Evolutionary conservation across 1,284 basidiomycete species (phyloP), one percentile per base, ranked within the genome.

Genomic region (Takashimella tepidaria): DNA sequence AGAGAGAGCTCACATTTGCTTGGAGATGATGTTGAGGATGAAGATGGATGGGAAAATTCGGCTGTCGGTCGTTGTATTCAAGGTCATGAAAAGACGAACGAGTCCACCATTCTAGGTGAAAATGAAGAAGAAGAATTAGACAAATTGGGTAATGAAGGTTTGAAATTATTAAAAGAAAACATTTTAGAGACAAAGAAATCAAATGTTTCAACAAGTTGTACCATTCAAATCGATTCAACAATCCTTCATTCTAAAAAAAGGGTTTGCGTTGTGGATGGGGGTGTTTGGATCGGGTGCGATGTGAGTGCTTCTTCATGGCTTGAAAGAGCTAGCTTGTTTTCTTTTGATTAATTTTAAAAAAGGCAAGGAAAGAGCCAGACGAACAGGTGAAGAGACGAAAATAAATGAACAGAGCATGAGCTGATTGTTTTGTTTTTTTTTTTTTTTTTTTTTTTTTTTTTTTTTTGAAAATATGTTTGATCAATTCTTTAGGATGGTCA

Each of bases 161-260:
- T 42, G 10, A 63, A 67, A 41, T 68, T 90, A 48, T 70, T 92
- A 61, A 77, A 79, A 57, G 76, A 84, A 53, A 91, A 83, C 60
- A 79, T 85, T 20, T 59, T 70, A 43, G 66, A 76, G 22, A 83
- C 80, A 0, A 62, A 78, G 50, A 64, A 75, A 21, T 58, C 83
- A 61, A 80, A 78, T 2, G 82, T 92, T 63, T 88, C 84, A 56
- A 91, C 84, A 75, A 90, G 88, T 68, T 93, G 90, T 76, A 91
- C 89, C 1, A 80, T 93, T 42, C 70, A 88, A 47, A 89, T 92
- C 66, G 85, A 82, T 1, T 66, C 63, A 26, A 70, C 64, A 1
- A 23, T 65, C 26, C 58, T 59, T 12, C 44, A 48, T 13, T 57
- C 51, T 61, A 80, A 79, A 10, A 78, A 77, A 60, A 75, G 82